Evolutionary conservation across 352 stramenopile species (phyloP), one percentile per base, ranked within the genome.

Genomic region (Phytophthora melonis): DNA sequence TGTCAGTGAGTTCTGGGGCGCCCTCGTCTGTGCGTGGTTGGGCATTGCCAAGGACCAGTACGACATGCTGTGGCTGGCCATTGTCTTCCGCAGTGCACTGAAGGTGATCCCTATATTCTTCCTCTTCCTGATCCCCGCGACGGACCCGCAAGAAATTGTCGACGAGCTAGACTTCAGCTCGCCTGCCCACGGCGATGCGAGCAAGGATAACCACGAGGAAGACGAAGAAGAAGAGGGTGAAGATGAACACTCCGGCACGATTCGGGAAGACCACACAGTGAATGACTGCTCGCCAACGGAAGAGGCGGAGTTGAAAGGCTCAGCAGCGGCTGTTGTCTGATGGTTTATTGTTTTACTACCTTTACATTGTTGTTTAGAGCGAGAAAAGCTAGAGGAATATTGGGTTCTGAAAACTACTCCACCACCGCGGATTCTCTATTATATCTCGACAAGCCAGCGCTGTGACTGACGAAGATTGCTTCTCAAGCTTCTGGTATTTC

Each of bases 61-160:
- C 82, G 85, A 96, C 47, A 97, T 97, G 58, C 81, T 99, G 30
- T 96, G 81, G 78, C 78, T 98, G 53, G 86, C 97, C 53, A 97
- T 97, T 66, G 67, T 98, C 21, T 66, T 98, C 53, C 98, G 95
- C 34, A 98, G 96, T 66, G 58, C 94, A 23, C 87, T 96, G 16
- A 98, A 97, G 54, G 79, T 99, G 43, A 86, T 96, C 74, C 96
- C 97, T 13, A 90, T 99, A 34, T 70, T 96, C 23, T 98, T 97
- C 59, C 76, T 97, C 6, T 93, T 92, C 69, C 70, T 96, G 14
- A 94, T 97, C 53, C 85, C 89, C 25, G 64, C 75, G 2, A 86
- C 80, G n/a, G 89, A 95, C 56, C 87, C 86, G 4, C 89, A 96
- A 56, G 83, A 90, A 52, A 84, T 95, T 34, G 86, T 93, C 1